Conservation (phyloP, 2,329 filamentous ascomycete genomes). For the Gnomoniopsis sp. region DNA sequence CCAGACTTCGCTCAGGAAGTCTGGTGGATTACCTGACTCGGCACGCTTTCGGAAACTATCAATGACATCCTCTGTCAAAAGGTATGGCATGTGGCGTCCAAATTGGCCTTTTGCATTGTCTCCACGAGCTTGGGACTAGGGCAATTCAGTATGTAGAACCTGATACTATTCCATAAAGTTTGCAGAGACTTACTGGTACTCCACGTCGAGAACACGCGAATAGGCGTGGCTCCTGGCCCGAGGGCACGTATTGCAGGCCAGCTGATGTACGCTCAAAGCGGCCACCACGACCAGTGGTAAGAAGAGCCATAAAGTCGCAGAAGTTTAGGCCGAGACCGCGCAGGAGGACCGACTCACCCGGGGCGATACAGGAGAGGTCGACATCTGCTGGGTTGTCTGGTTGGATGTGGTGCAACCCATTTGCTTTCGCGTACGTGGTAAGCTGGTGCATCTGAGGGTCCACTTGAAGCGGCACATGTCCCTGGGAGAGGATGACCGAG, state of each 20-base stretch:
- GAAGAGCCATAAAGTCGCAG: constrained; percentile 2
- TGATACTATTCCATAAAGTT: too few relatives aligned
- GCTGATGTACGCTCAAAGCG: neutral
- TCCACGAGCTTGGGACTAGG: neutral
- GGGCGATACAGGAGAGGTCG: neutral
- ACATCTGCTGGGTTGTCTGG: constrained; percentile 5
- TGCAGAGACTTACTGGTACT: neutral
- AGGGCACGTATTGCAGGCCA: neutral
- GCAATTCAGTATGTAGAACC: too few relatives aligned
- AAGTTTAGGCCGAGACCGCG: constrained; percentile 6
- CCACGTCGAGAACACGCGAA: constrained; percentile 1
- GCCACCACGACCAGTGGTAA: neutral
- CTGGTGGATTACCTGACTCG: neutral
- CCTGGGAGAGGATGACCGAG: constrained; percentile 2
- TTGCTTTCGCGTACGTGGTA: neutral
- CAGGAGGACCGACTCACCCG: neutral
- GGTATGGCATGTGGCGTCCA: neutral
- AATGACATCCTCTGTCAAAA: neutral
- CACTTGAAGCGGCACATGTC: neutral
- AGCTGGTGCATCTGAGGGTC: neutral
- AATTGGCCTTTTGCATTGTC: neutral
- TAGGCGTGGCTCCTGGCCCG: constrained; percentile 1
- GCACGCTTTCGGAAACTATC: neutral
- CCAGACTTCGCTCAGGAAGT: constrained; percentile 1
- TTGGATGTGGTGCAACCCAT: neutral